Evolutionary conservation across 2,329 filamentous ascomycete genomes (phyloP), one percentile per base, ranked within the genome.

Genomic region (Bretziella fagacearum): DNA sequence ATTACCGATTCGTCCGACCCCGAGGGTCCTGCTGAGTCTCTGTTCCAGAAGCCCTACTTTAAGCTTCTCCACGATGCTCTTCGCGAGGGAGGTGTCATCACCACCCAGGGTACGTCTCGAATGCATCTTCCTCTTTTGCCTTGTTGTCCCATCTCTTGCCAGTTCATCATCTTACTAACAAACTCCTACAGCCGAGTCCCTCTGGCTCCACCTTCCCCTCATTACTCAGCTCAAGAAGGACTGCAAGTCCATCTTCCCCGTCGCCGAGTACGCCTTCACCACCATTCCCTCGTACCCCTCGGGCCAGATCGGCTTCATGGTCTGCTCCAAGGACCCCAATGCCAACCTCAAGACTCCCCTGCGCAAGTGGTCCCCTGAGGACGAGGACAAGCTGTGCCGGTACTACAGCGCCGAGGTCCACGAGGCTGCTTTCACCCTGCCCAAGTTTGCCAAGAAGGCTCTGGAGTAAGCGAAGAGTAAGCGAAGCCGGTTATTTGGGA

Each of bases 41-140:
- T 98, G 55, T 98, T 98, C 81, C 77, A 96, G 76, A 95, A 95
- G 74, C 81, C 86, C 53, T 98, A 98, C 77, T 98, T 96, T 67
- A 74, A 95, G 74, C 79, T 98, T 56, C 76, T 98, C 53, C 73
- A 81, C 64, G 83, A 80, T 60, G 91, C 91, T 58, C 79, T 96
- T 58, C 79, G 84, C 56, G 85, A 94, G 60, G 89, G 87, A 67
- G 91, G 91, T 71, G 86, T 98, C 62, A 96, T 98, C 69, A 89
- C 86, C 68, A 98, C 91, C 63, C 91, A 98, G 95, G 91, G 91
- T 98, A 47, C 18, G 45, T 42, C n/a, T 93, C 85, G n/a, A n/a
- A n/a, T n/a, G n/a, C n/a, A n/a, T n/a, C n/a, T n/a, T n/a, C n/a
- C n/a, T n/a, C n/a, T n/a, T n/a, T n/a, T n/a, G n/a, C 93, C 86